A percentile compares a stretch with the other conserved stretches of the same genome.
phyloP scores from a whole-genome alignment of 2,329 filamentous ascomycete genomes.

The Fusarium coffeatum region DNA sequence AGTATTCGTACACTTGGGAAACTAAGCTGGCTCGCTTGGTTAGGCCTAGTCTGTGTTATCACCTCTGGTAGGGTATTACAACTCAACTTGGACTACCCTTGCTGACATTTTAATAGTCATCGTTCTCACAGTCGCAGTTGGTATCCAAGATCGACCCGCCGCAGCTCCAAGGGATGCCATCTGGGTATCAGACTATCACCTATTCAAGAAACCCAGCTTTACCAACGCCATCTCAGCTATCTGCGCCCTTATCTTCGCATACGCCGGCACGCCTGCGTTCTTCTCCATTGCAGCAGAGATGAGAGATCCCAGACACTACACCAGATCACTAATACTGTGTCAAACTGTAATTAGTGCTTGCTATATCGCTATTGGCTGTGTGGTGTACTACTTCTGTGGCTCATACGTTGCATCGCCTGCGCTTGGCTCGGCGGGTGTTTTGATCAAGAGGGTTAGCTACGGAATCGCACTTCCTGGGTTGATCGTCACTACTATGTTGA shows the following conservation, averaged over 20 bases:
- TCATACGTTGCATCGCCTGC: slow-evolving; percentile 61
- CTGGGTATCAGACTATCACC: slow-evolving; percentile 50
- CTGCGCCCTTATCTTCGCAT: slow-evolving; percentile 53
- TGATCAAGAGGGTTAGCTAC: slow-evolving; percentile 59
- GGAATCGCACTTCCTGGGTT: slow-evolving; percentile 51
- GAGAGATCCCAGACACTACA: slow-evolving; percentile 49
- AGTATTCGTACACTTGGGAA: slow-evolving; percentile 49
- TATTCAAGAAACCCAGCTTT: slow-evolving; percentile 49
- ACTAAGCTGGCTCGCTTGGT: slow-evolving; percentile 51
- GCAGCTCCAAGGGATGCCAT: slow-evolving; percentile 29
- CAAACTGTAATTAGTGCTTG: slow-evolving; percentile 48
- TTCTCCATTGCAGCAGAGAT: slow-evolving; percentile 51
- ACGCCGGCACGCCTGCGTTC: slow-evolving; percentile 52
- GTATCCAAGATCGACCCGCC: slow-evolving; percentile 35
- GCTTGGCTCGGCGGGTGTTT: slow-evolving; percentile 57
- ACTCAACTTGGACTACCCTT: accelerated
- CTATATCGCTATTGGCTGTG: slow-evolving; percentile 50
- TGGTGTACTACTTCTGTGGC: slow-evolving; percentile 61
- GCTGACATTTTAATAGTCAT: slow-evolving; percentile 18
- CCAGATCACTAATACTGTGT: slow-evolving; percentile 44
- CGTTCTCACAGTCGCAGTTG: slow-evolving; percentile 38
- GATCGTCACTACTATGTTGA: slow-evolving; percentile 43
- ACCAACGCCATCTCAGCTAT: slow-evolving; percentile 49
- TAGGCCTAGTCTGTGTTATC: slow-evolving; percentile 32
- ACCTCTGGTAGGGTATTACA: slow-evolving; percentile 19